Conservation (phyloP, 2,329 filamentous ascomycete species). For the Nemania bipapillata region DNA sequence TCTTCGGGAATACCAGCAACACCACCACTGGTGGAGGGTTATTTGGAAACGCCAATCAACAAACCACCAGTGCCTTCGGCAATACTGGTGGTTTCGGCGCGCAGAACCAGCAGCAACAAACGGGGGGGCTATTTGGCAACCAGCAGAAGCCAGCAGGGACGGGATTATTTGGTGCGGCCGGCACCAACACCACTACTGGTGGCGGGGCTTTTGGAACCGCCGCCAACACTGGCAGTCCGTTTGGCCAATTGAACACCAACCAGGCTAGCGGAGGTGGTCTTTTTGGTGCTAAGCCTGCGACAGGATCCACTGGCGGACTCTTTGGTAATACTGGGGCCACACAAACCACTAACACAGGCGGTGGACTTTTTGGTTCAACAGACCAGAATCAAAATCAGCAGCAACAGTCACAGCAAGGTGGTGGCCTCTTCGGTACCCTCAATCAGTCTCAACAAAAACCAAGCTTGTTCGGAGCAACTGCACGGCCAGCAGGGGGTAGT, state of each 20-base stretch:
- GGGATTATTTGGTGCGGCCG: conserved; percentile 55
- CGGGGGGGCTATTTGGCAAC: conserved; percentile 54
- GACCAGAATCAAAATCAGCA: conserved; percentile 55
- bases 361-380: conserved; percentile 64
- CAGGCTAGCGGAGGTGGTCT: conserved; percentile 53
- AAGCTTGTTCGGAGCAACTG: conserved; percentile 63
- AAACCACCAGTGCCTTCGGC: conserved; percentile 51
- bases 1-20: conserved; percentile 53
- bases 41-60: conserved; percentile 49
- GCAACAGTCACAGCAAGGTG: conserved; percentile 53
- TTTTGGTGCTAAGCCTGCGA: conserved; percentile 57
- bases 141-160: conserved; percentile 54
- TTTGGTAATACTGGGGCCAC: conserved; percentile 57
- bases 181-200: conserved; percentile 48
- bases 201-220: conserved; percentile 49
- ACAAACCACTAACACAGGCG: conserved; percentile 54
- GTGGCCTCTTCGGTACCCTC: conserved; percentile 62
- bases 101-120: conserved; percentile 54
- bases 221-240: conserved; percentile 44
- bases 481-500: conserved; percentile 59
- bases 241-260: conserved; percentile 40
- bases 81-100: conserved; percentile 49
- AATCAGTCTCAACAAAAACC: conserved; percentile 67
- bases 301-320: conserved; percentile 52
- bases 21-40: conserved; percentile 43